These are phyloP conservation scores for Gryganskiella cystojenkinii DNA, from an alignment of 192 early-diverging fungal species.

Conservation along the genomic window DNA sequence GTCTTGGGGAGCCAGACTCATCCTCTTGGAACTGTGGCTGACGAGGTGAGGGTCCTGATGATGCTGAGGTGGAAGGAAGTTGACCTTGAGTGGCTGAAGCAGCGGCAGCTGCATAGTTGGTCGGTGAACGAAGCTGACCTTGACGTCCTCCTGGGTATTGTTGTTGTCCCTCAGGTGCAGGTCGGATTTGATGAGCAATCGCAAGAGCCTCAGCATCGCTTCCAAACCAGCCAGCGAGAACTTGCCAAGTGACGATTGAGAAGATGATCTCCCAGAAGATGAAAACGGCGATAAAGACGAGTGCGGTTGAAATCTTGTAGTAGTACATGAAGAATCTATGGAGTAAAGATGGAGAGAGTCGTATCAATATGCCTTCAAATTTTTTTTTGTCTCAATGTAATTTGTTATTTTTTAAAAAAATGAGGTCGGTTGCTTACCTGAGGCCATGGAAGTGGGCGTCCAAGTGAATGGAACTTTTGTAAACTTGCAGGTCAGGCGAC, in stretches of 20 bases:
- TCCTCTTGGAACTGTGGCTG: conserved; percentile 44
- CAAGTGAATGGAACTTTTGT: conserved; percentile 59
- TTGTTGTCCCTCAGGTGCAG: conserved; percentile 17
- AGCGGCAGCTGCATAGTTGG: not conserved
- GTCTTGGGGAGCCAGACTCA: not conserved
- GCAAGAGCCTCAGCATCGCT: conserved; percentile 44
- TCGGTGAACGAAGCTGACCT: conserved; percentile 23
- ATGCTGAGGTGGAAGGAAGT: not conserved
- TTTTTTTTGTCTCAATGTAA: too few species aligned
- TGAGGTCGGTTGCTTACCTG: conserved; percentile 36
- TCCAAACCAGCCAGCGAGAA: conserved; percentile 49
- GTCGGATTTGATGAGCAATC: conserved; percentile 30
- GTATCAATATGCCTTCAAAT: not conserved
- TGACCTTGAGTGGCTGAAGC: conserved; percentile 1
- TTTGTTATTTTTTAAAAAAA: not conserved
- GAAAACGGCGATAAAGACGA: conserved; percentile 57
- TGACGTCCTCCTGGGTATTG: conserved; percentile 1
- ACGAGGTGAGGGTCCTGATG: conserved; percentile 16
- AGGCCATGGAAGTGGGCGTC: conserved; percentile 68
- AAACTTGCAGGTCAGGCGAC: conserved; percentile 57
- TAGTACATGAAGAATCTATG: conserved; percentile 66
- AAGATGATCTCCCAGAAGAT: conserved; percentile 61
- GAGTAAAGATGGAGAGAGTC: not conserved
- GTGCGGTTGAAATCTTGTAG: conserved; percentile 54
- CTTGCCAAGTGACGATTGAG: conserved; percentile 60